A percentile compares a stretch with the other conserved stretches of the same genome.
These are phyloP conservation scores for Lyophyllum shimeji DNA, from an alignment of 768 basidiomycete species.

Conservation along the genomic window DNA sequence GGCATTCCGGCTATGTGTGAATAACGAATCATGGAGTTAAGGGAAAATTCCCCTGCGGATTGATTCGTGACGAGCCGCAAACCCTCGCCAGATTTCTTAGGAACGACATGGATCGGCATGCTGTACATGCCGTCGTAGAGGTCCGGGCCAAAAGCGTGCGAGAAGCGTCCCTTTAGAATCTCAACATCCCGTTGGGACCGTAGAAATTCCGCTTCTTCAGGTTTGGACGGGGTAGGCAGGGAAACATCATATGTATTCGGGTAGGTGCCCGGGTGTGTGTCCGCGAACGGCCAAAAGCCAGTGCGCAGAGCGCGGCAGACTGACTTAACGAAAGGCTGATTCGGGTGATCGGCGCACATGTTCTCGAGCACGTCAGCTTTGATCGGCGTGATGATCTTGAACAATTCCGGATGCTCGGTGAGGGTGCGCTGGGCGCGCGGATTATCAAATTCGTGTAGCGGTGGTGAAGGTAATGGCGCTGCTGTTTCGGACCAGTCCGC, in stretches of 20 bases:
- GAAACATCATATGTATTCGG: background rate
- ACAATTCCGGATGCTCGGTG: background rate
- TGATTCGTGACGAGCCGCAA: slow-evolving; percentile 38
- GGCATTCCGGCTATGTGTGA: slow-evolving; percentile 5
- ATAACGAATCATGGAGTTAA: slow-evolving; percentile 24
- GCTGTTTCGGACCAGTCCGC: background rate
- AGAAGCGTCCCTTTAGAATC: slow-evolving; percentile 9
- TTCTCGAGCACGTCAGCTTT: slow-evolving; percentile 27
- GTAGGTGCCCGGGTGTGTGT: background rate
- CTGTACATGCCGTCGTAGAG: slow-evolving; percentile 19
- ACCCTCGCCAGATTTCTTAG: slow-evolving; percentile 27
- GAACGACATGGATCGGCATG: slow-evolving; percentile 26
- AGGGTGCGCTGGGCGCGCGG: background rate
- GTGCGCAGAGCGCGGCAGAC: slow-evolving; percentile 23
- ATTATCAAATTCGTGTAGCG: background rate
- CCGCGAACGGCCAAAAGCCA: slow-evolving; percentile 42
- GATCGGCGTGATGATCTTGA: slow-evolving; percentile 28
- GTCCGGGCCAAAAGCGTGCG: slow-evolving; percentile 19
- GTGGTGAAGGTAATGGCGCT: background rate
- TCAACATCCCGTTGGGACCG: background rate
- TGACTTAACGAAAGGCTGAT: slow-evolving; percentile 29
- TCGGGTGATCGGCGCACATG: slow-evolving; percentile 30
- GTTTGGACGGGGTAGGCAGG: background rate
- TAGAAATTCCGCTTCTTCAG: background rate
- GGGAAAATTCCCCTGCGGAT: slow-evolving; percentile 23